These are phyloP conservation scores for Simmondsia chinensis DNA, from an alignment of 148 eudicot genomes.

Conservation along the genomic window DNA sequence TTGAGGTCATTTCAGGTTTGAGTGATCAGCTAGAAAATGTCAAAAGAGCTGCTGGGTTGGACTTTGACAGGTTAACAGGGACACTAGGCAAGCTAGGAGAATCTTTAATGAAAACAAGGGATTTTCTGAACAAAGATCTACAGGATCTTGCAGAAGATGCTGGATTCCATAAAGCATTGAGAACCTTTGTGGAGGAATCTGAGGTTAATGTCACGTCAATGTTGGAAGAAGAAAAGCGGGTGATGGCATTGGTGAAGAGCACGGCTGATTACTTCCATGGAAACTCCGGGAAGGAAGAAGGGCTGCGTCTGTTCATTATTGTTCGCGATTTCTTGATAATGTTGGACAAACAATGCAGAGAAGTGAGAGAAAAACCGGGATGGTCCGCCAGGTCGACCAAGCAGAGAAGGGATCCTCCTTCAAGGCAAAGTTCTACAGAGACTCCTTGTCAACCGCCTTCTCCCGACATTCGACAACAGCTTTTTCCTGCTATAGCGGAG, in stretches of 20 bases:
- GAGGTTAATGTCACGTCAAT: constrained; percentile 41
- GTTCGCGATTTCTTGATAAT: too few species aligned
- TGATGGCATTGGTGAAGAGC: constrained; percentile 47
- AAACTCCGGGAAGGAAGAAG: too few species aligned
- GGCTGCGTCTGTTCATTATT: too few species aligned
- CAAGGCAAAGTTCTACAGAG: too few species aligned
- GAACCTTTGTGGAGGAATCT: constrained; percentile 45
- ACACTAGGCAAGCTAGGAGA: constrained; percentile 44
- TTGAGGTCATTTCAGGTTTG: constrained; percentile 61
- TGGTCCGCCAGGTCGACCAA: too few species aligned
- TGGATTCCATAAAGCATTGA: constrained; percentile 44
- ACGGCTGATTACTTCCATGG: constrained; percentile 83
- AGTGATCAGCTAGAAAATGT: constrained; percentile 61
- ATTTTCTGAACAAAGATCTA: constrained; percentile 48
- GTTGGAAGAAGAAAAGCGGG: constrained; percentile 70
- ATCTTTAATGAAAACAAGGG: constrained; percentile 36
- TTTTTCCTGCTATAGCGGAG: too few species aligned
- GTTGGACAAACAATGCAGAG: too few species aligned
- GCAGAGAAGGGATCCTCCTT: too few species aligned
- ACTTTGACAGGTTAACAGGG: constrained; percentile 49
- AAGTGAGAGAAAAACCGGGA: too few species aligned
- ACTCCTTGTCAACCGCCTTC: too few species aligned
- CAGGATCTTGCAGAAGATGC: constrained; percentile 29
- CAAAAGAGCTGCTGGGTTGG: constrained; percentile 56
- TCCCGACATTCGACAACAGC: too few species aligned